These are phyloP conservation scores for Fusarium sp. DNA, from an alignment of 2,329 filamentous ascomycete species.

Conservation along the genomic window DNA sequence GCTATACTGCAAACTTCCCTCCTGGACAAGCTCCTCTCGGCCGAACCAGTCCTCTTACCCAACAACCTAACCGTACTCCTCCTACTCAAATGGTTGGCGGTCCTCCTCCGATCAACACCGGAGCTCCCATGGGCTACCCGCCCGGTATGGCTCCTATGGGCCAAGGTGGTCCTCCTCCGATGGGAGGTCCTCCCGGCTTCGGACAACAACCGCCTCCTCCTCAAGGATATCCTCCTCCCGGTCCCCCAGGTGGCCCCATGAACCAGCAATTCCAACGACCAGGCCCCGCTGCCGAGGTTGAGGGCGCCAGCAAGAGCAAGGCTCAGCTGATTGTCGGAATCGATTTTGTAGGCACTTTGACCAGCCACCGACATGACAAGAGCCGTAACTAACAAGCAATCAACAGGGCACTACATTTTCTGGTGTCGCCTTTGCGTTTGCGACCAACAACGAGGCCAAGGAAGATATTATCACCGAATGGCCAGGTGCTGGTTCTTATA, in stretches of 20 bases:
- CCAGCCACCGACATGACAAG: background rate
- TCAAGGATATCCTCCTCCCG: slow-evolving; percentile 59
- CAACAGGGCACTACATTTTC: slow-evolving; percentile 94
- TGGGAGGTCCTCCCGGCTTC: slow-evolving; percentile 55
- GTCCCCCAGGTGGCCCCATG: slow-evolving; percentile 57
- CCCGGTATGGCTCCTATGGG: slow-evolving; percentile 62
- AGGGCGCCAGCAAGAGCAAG: slow-evolving; percentile 90
- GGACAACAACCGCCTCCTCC: slow-evolving; percentile 53
- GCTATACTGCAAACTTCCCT: slow-evolving; percentile 70
- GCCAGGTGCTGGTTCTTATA: slow-evolving; percentile 97
- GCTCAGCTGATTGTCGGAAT: slow-evolving; percentile 98
- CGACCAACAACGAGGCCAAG: slow-evolving; percentile 96
- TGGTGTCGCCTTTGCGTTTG: slow-evolving; percentile 95
- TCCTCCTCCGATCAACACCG: slow-evolving; percentile 75
- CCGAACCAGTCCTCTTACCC: slow-evolving; percentile 65
- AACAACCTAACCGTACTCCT: slow-evolving; percentile 65
- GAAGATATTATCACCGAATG: slow-evolving; percentile 99
- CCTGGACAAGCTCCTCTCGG: slow-evolving; percentile 62
- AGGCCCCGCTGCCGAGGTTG: slow-evolving; percentile 77
- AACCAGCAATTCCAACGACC: slow-evolving; percentile 59
- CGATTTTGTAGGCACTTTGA: slow-evolving; percentile 80
- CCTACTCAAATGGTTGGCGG: slow-evolving; percentile 72
- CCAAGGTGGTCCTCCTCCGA: slow-evolving; percentile 56
- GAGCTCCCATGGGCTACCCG: slow-evolving; percentile 71
- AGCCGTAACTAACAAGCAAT: slow-evolving; percentile 28